Conservation (phyloP, 257 asterid species). For the Nicotiana noctiflora region DNA sequence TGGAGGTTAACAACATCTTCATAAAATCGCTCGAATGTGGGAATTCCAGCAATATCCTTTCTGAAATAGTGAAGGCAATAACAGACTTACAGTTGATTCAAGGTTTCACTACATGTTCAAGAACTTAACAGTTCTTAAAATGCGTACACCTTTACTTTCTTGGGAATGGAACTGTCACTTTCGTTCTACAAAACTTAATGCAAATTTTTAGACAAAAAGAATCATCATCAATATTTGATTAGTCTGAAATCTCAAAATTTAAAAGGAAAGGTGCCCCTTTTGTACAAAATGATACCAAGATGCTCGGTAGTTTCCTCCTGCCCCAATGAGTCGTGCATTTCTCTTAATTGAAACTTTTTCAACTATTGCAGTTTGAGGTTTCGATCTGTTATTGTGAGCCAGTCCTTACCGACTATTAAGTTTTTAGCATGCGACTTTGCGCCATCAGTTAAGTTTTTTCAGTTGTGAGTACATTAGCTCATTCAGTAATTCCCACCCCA, state of each 20-base stretch:
- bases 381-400: neutral
- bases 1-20: conserved; percentile 73
- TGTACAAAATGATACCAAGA: neutral
- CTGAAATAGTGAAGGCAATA: conserved; percentile 31
- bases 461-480: neutral
- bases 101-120: neutral
- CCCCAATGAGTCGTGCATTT: neutral
- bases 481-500: neutral
- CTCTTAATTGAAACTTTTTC: neutral
- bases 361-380: neutral
- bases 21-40: conserved; percentile 59
- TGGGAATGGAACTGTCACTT: neutral
- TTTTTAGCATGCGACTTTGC: neutral
- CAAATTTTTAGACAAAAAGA: neutral
- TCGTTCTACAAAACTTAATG: neutral
- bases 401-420: neutral
- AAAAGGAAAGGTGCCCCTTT: neutral
- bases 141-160: neutral
- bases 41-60: conserved; percentile 67
- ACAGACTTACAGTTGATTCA: neutral
- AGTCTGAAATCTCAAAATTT: neutral
- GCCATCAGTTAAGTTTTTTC: neutral
- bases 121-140: neutral
- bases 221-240: neutral
- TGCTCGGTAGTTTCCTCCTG: neutral